Percentiles rank a stretch among this genome's conserved stretches.
phyloP scores from a whole-genome alignment of 345 rosid species.

The Gossypium ekmanianum region DNA sequence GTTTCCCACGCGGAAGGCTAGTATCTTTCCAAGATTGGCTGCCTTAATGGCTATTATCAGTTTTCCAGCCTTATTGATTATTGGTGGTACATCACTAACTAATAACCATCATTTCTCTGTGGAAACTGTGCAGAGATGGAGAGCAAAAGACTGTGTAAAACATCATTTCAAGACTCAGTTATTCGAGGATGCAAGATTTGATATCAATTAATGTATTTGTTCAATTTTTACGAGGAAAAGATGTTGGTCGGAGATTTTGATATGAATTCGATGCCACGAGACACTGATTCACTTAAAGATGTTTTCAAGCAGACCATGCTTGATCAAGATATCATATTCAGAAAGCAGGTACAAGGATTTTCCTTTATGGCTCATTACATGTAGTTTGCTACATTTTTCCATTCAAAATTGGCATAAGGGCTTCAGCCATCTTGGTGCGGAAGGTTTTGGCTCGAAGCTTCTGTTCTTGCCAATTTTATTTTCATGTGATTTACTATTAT shows the following conservation, averaged over 20 bases:
- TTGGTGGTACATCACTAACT: slow-evolving; percentile 7
- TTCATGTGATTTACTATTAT: not conserved
- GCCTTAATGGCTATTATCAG: not conserved
- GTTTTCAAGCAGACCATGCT: slow-evolving; percentile 41
- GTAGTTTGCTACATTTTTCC: slow-evolving; percentile 5
- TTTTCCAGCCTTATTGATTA: not conserved
- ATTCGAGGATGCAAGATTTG: slow-evolving; percentile 15
- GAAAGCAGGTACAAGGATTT: slow-evolving; percentile 38
- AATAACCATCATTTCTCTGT: slow-evolving; percentile 3
- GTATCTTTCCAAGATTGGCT: slow-evolving; percentile 5
- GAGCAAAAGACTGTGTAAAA: not conserved
- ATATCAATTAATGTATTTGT: slow-evolving; percentile 16
- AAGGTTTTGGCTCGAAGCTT: slow-evolving; percentile 3
- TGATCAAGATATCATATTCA: slow-evolving; percentile 39
- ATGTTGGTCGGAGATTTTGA: slow-evolving; percentile 38
- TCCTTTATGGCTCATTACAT: not conserved
- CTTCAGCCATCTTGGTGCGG: not conserved
- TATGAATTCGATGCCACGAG: slow-evolving; percentile 25
- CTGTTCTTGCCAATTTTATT: slow-evolving; percentile 2
- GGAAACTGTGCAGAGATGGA: slow-evolving; percentile 10
- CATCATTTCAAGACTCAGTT: slow-evolving; percentile 6
- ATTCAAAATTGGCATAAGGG: not conserved
- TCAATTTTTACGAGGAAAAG: slow-evolving; percentile 11
- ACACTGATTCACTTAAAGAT: slow-evolving; percentile 29
- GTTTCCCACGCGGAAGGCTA: not conserved